Evolutionary conservation across 306 rosid species (phyloP).

Genomic region (Quercus mongolica): DNA sequence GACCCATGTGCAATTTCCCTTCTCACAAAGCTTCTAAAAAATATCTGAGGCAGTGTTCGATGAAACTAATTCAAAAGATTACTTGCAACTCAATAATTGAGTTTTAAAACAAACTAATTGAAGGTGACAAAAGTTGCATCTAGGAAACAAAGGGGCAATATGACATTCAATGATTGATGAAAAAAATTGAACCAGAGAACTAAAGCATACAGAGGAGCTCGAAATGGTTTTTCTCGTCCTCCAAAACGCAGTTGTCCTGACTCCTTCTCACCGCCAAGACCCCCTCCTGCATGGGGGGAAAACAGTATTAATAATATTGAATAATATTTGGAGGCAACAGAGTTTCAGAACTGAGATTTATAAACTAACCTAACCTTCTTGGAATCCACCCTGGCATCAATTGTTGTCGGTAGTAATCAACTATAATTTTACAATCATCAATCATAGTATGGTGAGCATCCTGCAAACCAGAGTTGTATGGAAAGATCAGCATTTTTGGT

Average conservation of each 20-base stretch:
- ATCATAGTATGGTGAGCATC: constrained; percentile 80
- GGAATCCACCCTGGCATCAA: constrained; percentile 98
- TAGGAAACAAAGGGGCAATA: not conserved
- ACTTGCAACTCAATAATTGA: too few species aligned
- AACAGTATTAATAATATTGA: constrained; percentile 6
- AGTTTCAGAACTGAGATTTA: constrained; percentile 16
- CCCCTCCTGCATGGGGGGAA: constrained; percentile 60
- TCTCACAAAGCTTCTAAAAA: not conserved
- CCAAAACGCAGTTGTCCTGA: constrained; percentile 99
- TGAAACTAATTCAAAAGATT: too few species aligned
- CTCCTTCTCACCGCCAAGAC: constrained; percentile 93
- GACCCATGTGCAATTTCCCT: not conserved
- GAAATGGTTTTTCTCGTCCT: constrained; percentile 94
- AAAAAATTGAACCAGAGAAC: constrained; percentile 12
- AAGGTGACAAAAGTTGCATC: not conserved
- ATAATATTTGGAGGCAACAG: not conserved
- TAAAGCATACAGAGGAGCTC: constrained; percentile 69
- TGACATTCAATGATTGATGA: constrained; percentile 1
- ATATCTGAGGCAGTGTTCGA: too few species aligned
- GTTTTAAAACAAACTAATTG: not conserved
- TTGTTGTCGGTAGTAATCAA: constrained; percentile 82
- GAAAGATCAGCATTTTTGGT: not conserved
- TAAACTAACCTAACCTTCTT: constrained; percentile 80
- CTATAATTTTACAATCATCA: constrained; percentile 76
- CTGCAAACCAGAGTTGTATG: constrained; percentile 36